phyloP scores from a whole-genome alignment of 352 stramenopile genomes.

The Stramenopiles sp. region DNA sequence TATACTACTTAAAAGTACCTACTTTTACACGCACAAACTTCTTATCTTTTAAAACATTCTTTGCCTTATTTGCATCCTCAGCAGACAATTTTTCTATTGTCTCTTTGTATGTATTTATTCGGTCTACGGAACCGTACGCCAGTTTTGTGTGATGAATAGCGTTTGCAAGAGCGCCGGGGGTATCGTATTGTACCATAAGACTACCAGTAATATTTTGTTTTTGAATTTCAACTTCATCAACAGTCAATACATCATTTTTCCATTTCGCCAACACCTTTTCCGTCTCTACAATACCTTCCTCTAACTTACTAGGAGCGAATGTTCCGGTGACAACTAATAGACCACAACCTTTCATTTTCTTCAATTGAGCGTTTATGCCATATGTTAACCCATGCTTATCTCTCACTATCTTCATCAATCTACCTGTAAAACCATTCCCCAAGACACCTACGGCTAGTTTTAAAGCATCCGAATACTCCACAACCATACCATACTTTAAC shows the following conservation, averaged over 20 bases:
- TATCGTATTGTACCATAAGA: neutral
- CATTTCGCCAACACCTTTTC: neutral
- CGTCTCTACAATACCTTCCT: neutral
- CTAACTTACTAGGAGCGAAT: neutral
- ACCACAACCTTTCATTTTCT: neutral
- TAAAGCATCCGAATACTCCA: neutral
- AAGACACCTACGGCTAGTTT: neutral
- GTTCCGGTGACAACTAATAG: neutral
- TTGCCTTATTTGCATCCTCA: neutral
- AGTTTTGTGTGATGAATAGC: neutral
- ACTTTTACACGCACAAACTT: too few relatives aligned
- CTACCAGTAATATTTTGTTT: neutral
- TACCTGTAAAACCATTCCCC: neutral
- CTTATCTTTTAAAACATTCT: too few relatives aligned
- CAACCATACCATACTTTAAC: constrained; percentile 4
- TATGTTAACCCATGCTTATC: constrained; percentile 1
- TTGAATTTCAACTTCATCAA: neutral
- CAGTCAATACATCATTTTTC: neutral
- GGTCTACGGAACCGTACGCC: neutral
- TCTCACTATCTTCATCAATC: neutral
- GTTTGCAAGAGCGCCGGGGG: neutral
- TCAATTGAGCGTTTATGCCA: neutral
- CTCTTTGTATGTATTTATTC: neutral
- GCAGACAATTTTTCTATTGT: neutral
- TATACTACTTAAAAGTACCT: too few relatives aligned